These are phyloP conservation scores for Claviceps maximensis DNA, from an alignment of 2,329 filamentous ascomycete genomes.

Conservation along the genomic window DNA sequence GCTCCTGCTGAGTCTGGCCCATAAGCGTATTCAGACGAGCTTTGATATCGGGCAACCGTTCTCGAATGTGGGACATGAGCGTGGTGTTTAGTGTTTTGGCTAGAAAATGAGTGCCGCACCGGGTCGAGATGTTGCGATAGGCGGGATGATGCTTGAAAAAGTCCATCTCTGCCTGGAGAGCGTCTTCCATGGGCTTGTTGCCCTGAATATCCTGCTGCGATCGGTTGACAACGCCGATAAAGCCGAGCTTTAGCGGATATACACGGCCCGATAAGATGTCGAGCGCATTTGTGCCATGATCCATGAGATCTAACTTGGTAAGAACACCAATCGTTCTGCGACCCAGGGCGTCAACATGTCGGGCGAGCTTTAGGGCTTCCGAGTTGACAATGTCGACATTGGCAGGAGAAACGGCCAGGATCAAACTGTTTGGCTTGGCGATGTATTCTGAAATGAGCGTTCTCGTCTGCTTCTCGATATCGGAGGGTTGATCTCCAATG, in stretches of 20 bases:
- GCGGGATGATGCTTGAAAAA: slow-evolving; percentile 97
- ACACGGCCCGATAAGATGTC: slow-evolving; percentile 96
- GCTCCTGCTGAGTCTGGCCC: slow-evolving; percentile 98
- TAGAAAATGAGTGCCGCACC: slow-evolving; percentile 87
- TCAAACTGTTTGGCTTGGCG: slow-evolving; percentile 95
- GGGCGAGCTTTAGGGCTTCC: slow-evolving; percentile 88
- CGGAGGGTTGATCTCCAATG: slow-evolving; percentile 91
- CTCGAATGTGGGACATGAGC: slow-evolving; percentile 90
- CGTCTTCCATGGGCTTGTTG: slow-evolving; percentile 88
- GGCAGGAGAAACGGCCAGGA: slow-evolving; percentile 89
- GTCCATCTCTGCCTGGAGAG: slow-evolving; percentile 75
- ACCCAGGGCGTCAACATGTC: slow-evolving; percentile 91
- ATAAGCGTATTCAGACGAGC: slow-evolving; percentile 93
- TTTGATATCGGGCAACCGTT: slow-evolving; percentile 94
- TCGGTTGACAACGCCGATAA: slow-evolving; percentile 95
- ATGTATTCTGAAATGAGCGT: slow-evolving; percentile 97
- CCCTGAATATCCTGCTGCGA: slow-evolving; percentile 97
- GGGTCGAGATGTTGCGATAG: slow-evolving; percentile 86
- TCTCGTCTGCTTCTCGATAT: slow-evolving; percentile 97
- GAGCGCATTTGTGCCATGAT: slow-evolving; percentile 93
- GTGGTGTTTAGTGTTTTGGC: slow-evolving; percentile 93
- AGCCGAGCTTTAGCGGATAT: slow-evolving; percentile 91
- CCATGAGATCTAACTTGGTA: slow-evolving; percentile 96
- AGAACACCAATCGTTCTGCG: slow-evolving; percentile 91
- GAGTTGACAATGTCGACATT: slow-evolving; percentile 99